Conservation (phyloP, 176 grass and related monocot genomes). For the Dactylis glomerata region DNA sequence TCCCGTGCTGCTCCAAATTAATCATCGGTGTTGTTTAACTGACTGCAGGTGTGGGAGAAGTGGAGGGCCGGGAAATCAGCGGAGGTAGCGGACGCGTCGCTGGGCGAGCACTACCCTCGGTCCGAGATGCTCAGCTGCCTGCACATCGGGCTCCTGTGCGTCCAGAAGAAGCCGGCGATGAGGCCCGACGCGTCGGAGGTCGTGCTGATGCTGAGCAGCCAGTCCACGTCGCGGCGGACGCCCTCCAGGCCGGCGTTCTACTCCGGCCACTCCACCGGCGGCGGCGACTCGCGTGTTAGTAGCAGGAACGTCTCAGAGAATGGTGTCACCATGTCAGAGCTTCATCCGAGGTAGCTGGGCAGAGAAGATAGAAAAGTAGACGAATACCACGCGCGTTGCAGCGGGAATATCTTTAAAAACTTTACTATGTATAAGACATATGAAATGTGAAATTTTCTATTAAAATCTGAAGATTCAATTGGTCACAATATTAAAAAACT, state of each 20-base stretch:
- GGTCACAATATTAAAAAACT: too few species aligned
- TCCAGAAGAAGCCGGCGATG: conserved; percentile 10
- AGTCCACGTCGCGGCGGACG: background rate
- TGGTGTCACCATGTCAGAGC: background rate
- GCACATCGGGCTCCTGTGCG: conserved; percentile 26
- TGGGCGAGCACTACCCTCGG: background rate
- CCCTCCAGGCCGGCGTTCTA: conserved; percentile 38
- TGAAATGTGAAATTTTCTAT: too few species aligned
- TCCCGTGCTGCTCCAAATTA: too few species aligned
- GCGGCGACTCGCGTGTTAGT: background rate
- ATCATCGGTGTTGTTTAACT: background rate
- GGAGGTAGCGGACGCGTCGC: background rate
- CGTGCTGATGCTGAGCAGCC: background rate
- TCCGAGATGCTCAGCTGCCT: conserved; percentile 29
- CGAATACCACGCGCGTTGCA: too few species aligned
- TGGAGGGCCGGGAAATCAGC: background rate
- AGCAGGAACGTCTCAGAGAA: background rate
- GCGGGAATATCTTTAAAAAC: too few species aligned
- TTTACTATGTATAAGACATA: too few species aligned
- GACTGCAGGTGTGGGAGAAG: conserved; percentile 27
- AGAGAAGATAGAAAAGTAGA: background rate
- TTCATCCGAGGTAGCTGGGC: conserved; percentile 2
- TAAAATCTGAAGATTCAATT: too few species aligned
- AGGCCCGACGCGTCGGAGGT: background rate
- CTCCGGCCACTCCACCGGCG: background rate